phyloP scores from a whole-genome alignment of 805 yeast genomes.

The Yarrowia porcina region DNA sequence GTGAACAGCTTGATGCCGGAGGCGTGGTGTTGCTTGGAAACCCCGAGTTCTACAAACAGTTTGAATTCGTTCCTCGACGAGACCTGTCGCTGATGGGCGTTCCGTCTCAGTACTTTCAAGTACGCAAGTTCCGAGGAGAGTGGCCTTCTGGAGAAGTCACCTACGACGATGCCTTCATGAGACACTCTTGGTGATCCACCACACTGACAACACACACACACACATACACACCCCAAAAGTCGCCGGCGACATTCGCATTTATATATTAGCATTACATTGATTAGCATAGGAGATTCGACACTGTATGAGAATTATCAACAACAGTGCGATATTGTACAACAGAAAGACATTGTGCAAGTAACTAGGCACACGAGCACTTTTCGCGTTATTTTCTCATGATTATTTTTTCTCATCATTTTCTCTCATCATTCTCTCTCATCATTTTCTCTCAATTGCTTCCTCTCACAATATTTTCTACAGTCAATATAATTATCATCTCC shows the following conservation, averaged over 20 bases:
- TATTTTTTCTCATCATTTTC: too few species aligned
- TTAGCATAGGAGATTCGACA: too few species aligned
- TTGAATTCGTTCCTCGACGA: slow-evolving; percentile 15
- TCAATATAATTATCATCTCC: neutral
- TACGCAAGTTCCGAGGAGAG: slow-evolving; percentile 17
- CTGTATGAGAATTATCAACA: too few species aligned
- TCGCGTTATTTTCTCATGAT: too few species aligned
- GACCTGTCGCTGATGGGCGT: slow-evolving; percentile 22
- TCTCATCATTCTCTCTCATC: too few species aligned
- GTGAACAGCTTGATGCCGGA: slow-evolving; percentile 1
- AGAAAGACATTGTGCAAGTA: too few species aligned
- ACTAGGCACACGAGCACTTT: too few species aligned
- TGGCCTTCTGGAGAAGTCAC: slow-evolving; percentile 24
- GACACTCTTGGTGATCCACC: slow-evolving; percentile 5
- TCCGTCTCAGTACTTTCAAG: slow-evolving; percentile 20
- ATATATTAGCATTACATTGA: neutral
- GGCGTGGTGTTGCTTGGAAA: slow-evolving; percentile 19
- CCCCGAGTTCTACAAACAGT: slow-evolving; percentile 23
- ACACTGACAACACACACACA: neutral
- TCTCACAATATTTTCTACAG: too few species aligned
- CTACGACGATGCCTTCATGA: slow-evolving; percentile 19
- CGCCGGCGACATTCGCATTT: slow-evolving; percentile 24
- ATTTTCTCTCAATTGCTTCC: too few species aligned
- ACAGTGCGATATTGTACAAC: too few species aligned
- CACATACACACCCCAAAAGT: neutral